Percentiles rank a stretch among this genome's conserved stretches.
phyloP scores from a whole-genome alignment of 176 grass and related monocot species.

The Neostapfia colusana region DNA sequence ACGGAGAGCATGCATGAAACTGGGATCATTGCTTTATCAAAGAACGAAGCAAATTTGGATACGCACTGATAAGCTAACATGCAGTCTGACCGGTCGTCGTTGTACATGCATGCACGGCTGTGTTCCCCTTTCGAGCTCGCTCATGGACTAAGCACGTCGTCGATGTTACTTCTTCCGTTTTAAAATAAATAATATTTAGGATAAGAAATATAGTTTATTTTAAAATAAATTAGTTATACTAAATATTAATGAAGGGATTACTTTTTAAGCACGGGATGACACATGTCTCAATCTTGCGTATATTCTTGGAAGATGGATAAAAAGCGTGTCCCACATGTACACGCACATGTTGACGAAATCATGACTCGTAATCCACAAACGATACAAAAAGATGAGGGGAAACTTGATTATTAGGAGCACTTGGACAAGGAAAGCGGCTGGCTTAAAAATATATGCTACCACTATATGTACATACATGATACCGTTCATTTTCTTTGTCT shows the following conservation, averaged over 20 bases:
- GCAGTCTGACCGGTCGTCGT: constrained; percentile 7
- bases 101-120: not conserved
- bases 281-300: not conserved
- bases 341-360: not conserved
- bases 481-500: too few relatives aligned
- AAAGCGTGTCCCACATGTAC: not conserved
- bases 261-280: not conserved
- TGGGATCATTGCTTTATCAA: not conserved
- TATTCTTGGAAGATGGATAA: not conserved
- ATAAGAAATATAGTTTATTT: too few relatives aligned
- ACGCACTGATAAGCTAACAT: not conserved
- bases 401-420: not conserved
- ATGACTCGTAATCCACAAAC: not conserved
- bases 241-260: too few relatives aligned
- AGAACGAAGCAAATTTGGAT: constrained; percentile 21
- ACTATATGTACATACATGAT: too few relatives aligned
- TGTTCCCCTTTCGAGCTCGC: too few relatives aligned
- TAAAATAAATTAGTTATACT: too few relatives aligned
- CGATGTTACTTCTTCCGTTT: too few relatives aligned
- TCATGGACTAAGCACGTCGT: not conserved
- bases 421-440: not conserved
- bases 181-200: too few relatives aligned
- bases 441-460: not conserved
- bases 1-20: not conserved
- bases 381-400: not conserved